Conservation (phyloP, 1,284 basidiomycete genomes). For the Cystobasidium sp. region DNA sequence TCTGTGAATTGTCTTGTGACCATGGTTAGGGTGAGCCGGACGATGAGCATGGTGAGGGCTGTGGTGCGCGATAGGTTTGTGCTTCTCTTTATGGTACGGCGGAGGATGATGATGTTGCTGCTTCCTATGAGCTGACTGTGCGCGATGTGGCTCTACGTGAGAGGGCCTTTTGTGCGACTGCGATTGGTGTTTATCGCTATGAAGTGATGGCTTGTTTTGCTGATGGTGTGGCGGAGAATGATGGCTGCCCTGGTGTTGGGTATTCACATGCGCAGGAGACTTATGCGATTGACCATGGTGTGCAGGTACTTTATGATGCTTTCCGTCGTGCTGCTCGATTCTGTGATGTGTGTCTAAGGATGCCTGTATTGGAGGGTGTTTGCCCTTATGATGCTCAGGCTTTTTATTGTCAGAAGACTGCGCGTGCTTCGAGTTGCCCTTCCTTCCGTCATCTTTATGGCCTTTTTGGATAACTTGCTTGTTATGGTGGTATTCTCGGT, state of each 20-base stretch:
- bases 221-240: neutral
- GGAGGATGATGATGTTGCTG: neutral
- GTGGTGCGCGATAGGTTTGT: neutral
- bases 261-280: neutral
- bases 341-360: neutral
- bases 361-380: neutral
- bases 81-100: neutral
- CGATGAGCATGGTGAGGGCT: neutral
- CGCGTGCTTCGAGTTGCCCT: too few relatives aligned
- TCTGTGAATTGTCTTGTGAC: neutral
- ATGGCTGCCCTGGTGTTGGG: neutral
- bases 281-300: neutral
- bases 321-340: neutral
- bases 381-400: too few relatives aligned
- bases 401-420: too few relatives aligned
- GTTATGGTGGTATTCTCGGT: too few relatives aligned
- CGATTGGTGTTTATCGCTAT: too few relatives aligned
- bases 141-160: too few relatives aligned
- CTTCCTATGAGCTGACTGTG: neutral
- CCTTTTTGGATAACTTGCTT: too few relatives aligned
- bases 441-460: too few relatives aligned
- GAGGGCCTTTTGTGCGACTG: too few relatives aligned
- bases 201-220: too few relatives aligned
- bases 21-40: neutral
- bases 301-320: neutral